A percentile compares a stretch with the other conserved stretches of the same genome.
These are phyloP conservation scores for Talaromyces albobiverticillius DNA, from an alignment of 2,329 filamentous ascomycete genomes.

Conservation along the genomic window DNA sequence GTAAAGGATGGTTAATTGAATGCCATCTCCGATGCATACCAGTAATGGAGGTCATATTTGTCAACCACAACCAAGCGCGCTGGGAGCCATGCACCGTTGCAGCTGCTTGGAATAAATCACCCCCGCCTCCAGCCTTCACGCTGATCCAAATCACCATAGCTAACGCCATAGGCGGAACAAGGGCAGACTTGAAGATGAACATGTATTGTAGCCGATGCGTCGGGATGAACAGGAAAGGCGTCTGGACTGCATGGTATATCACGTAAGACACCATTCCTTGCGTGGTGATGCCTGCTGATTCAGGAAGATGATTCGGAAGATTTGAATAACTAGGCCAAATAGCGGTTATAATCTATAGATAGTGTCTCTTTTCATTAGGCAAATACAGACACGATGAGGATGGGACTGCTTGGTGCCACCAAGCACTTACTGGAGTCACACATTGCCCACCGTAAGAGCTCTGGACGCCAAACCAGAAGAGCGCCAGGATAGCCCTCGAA, in stretches of 20 bases:
- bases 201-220: constrained; percentile 20
- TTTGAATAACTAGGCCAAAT: constrained; percentile 56
- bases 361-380: not conserved
- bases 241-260: constrained; percentile 19
- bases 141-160: constrained; percentile 22
- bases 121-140: constrained; percentile 16
- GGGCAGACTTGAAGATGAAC: constrained; percentile 21
- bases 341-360: constrained; percentile 36
- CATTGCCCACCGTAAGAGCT: constrained; percentile 15
- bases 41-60: constrained; percentile 19
- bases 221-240: constrained; percentile 22
- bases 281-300: constrained; percentile 22
- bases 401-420: too few relatives aligned
- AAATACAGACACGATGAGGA: too few relatives aligned
- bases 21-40: too few relatives aligned
- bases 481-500: constrained; percentile 37
- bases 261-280: constrained; percentile 22
- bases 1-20: too few relatives aligned
- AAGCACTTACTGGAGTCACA: constrained; percentile 20
- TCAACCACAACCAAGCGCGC: constrained; percentile 18
- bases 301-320: constrained; percentile 46
- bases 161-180: constrained; percentile 20
- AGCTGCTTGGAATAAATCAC: constrained; percentile 17
- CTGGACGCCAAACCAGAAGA: constrained; percentile 42
- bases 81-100: constrained; percentile 17